Evolutionary conservation across 2,329 filamentous ascomycete genomes (phyloP), one percentile per base, ranked within the genome.

Genomic region (Cladosporium sp.): DNA sequence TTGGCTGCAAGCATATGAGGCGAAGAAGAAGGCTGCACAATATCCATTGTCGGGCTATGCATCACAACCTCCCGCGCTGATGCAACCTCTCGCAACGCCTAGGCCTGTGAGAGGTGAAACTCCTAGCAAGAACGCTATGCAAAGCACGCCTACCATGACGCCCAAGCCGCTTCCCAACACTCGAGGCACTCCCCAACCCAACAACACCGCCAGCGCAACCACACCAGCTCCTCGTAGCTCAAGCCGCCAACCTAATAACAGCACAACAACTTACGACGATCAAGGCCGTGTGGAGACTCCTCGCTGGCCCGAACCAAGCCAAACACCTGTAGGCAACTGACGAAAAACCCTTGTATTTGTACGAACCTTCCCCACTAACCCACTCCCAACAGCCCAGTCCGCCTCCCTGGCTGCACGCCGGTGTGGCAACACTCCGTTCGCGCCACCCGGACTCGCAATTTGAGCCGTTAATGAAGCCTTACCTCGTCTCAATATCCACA

Each of bases 391-490:
- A 96, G 91, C 90, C 92, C 60, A 85, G 89, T 7, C 87, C 92
- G 17, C 92, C 93, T n/a, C 80, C 84, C 59, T 97, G 94, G 94
- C 88, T 99, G 58, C 79, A 82, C 59, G 76, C 82, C 38, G 88
- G 90, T 55, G 84, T 97, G n/a, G 79, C 83, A 60, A 81, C 85
- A 22, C 83, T 97, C 59, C 85, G 85, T 65, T 79, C 81, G 60
- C 75, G 75, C 17, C 93, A 96, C 69, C 88, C 89, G 3, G 84
- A 88, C 66, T 92, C 97, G 72, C 82, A 84, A 30, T 97, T 97
- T 72, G 91, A 96, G 74, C 88, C 87, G 56, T 84, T 88, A 20
- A 99, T 99, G 94, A 90, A 92, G 61, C 92, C 95, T 74, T 90
- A 86, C 22, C 87, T 89, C 60, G 84, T 96, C 62, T 88, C 96